Evolutionary conservation across 768 basidiomycete species (phyloP).

Genomic region (Amylocystis lapponica): DNA sequence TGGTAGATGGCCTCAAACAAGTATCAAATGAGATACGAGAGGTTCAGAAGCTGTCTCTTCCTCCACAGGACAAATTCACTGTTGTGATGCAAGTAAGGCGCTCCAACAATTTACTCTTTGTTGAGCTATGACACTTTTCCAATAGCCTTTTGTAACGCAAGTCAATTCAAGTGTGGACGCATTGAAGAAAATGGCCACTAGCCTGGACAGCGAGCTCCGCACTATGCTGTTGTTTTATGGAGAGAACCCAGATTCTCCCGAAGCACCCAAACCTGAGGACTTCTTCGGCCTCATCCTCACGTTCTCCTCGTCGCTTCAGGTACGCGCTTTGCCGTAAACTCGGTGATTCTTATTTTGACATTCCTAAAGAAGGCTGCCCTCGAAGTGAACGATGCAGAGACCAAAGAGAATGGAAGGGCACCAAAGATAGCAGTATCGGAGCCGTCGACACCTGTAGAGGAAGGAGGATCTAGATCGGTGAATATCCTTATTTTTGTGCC

Average conservation of each 20-base stretch:
- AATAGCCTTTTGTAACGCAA: constrained; percentile 32
- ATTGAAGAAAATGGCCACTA: constrained; percentile 51
- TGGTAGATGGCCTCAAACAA: constrained; percentile 51
- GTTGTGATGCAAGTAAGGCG: constrained; percentile 60
- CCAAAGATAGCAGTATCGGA: constrained; percentile 2
- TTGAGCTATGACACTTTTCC: no score
- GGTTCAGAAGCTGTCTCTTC: constrained; percentile 25
- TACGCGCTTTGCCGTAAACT: constrained; percentile 15
- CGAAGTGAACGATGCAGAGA: constrained; percentile 52
- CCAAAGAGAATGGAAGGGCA: constrained; percentile 24
- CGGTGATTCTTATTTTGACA: constrained; percentile 9
- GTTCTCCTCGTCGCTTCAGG: constrained; percentile 71
- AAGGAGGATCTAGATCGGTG: neutral
- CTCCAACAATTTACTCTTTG: neutral
- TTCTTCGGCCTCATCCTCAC: constrained; percentile 73
- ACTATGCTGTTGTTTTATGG: constrained; percentile 70
- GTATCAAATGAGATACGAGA: constrained; percentile 53
- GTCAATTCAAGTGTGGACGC: constrained; percentile 54
- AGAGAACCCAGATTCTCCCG: constrained; percentile 58
- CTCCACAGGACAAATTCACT: constrained; percentile 55
- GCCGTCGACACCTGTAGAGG: constrained; percentile 11
- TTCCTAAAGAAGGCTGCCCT: constrained; percentile 58
- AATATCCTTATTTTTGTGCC: neutral
- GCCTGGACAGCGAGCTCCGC: constrained; percentile 56
- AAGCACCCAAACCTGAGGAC: constrained; percentile 72